Evolutionary conservation across 169 alveolate species (phyloP).

Genomic region (Cryptosporidium sp.): DNA sequence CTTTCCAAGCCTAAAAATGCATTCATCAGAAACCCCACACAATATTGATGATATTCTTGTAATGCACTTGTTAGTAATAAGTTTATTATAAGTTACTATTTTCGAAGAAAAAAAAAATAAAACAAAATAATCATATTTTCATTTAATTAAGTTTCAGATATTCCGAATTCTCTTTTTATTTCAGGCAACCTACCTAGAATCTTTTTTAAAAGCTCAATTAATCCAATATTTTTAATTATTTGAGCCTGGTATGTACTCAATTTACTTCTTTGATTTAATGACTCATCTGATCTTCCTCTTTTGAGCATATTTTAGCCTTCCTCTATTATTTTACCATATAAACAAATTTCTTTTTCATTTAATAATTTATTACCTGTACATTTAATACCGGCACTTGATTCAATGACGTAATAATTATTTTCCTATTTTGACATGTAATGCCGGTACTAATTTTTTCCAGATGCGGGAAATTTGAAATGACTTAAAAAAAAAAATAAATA

Average conservation of each 20-base stretch:
- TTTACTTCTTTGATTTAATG: neutral
- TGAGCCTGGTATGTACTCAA: slow-evolving; percentile 26
- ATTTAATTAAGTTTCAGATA: neutral
- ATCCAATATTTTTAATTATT: slow-evolving; percentile 10
- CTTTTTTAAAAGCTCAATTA: slow-evolving; percentile 30
- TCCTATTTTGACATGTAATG: slow-evolving; percentile 29
- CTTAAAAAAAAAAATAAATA: neutral
- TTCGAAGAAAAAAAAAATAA: neutral
- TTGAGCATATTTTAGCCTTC: slow-evolving; percentile 1
- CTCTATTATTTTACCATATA: neutral
- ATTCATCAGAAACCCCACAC: slow-evolving; percentile 64
- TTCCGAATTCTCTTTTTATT: neutral
- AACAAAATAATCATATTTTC: neutral
- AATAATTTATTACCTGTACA: neutral
- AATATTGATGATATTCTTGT: slow-evolving; percentile 52
- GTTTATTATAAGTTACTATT: slow-evolving; percentile 33
- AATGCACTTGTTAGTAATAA: neutral
- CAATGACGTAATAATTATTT: slow-evolving; percentile 32
- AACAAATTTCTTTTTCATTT: neutral
- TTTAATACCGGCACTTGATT: slow-evolving; percentile 19
- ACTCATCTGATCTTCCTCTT: slow-evolving; percentile 19
- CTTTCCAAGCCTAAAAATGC: slow-evolving; percentile 38
- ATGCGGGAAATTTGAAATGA: slow-evolving; percentile 1
- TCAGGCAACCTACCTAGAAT: slow-evolving; percentile 51
- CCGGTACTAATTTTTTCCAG: slow-evolving; percentile 28